phyloP scores from a whole-genome alignment of 495 filamentous ascomycete species.

The Neurospora intermedia region DNA sequence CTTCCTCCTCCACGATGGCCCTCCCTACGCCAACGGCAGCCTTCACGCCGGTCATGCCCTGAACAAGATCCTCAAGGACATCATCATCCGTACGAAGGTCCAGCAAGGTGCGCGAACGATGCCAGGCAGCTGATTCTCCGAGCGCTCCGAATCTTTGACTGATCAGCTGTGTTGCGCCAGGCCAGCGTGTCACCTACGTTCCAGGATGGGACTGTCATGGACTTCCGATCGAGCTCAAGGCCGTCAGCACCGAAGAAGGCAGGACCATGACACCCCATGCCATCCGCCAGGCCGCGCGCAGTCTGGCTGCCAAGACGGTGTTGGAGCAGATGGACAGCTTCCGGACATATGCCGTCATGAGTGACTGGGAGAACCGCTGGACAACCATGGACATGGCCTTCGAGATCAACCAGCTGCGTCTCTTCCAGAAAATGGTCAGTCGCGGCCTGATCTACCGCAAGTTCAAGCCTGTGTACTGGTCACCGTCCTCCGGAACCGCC shows the following conservation, averaged over 20 bases:
- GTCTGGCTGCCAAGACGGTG: conserved; percentile 64
- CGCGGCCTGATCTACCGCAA: conserved; percentile 78
- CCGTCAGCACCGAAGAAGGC: conserved; percentile 48
- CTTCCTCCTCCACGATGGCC: conserved; percentile 90
- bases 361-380: conserved; percentile 85
- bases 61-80: conserved; percentile 96
- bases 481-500: conserved; percentile 78
- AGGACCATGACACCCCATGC: conserved; percentile 25
- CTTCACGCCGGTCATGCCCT: conserved; percentile 95
- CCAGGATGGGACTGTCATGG: conserved; percentile 99
- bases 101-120: conserved; percentile 44
- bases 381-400: conserved; percentile 84
- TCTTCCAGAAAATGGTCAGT: conserved; percentile 79
- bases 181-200: conserved; percentile 66
- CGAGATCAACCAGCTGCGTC: conserved; percentile 72
- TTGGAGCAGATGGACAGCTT: conserved; percentile 76
- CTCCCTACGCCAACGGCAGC: conserved; percentile 92
- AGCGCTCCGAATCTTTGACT: background rate
- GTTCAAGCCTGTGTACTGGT: conserved; percentile 95
- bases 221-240: conserved; percentile 93
- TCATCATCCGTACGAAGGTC: conserved; percentile 72
- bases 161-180: conserved; percentile 8
- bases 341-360: conserved; percentile 78
- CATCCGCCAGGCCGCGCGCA: conserved; percentile 61
- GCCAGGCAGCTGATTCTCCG: background rate